Evolutionary conservation across 768 basidiomycete species (phyloP), one percentile per base, ranked within the genome.

Genomic region (Boletus tylopilopsis): DNA sequence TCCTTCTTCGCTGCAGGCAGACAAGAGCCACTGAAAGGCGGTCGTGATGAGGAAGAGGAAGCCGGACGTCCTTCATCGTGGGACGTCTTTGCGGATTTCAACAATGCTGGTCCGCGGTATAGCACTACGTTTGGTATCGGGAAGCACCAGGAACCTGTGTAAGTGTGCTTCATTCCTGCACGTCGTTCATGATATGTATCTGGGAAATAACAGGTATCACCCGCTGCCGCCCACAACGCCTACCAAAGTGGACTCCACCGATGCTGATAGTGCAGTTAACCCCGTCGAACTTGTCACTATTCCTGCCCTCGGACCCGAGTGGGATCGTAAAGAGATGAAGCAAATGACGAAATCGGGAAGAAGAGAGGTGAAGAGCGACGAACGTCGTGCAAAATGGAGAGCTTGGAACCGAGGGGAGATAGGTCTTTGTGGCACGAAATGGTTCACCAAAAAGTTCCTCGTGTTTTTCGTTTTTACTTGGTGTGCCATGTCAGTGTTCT

Each of bases 281-380:
- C 81, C 79, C 4, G 88, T 93, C 21, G 94, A 97, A 68, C 76
- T 94, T 66, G 86, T 95, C 37, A 95, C 94, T 1, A 91, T 96
- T 0, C 94, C 94, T 3, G 89, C 89, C 2, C 75, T 97, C 3
- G 94, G 94, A 18, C 73, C 94, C 0, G 94, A 97, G 71, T 97
- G 94, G 94, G 78, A 78, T 22, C 81, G 82, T 42, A 72, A 77
- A 18, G 94, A 97, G 64, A 69, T 96, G 66, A 78, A 76, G 41
- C 77, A 78, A 32, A 87, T 91, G 80, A 87, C 86, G 1, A 86
- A 84, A 60, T 71, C 81, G 2, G 88, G 80, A 5, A 79, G 78
- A 62, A 74, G 78, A 24, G 85, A 90, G 67, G 73, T 77, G 42
- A 81, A 80, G 63, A 61, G 71, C 13, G 81, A 81, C 41, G 62